These are phyloP conservation scores for Cylindricascospora bacillispora DNA, from an alignment of 1,139 yeast genomes.

Conservation along the genomic window DNA sequence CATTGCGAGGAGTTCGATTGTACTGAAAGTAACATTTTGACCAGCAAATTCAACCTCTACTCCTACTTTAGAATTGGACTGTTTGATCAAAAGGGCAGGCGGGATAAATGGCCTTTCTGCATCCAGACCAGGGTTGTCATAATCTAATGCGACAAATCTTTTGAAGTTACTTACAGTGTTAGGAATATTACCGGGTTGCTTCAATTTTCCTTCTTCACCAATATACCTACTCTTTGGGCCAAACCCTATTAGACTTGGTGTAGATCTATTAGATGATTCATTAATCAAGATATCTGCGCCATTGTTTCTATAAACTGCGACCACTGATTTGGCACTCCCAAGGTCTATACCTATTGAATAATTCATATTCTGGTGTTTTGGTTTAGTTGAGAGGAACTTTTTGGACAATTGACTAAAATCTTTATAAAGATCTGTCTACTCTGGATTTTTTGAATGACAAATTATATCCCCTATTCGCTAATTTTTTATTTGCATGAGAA, in stretches of 20 bases:
- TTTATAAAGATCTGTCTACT: neutral
- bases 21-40: conserved; percentile 64
- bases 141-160: conserved; percentile 50
- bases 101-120: conserved; percentile 63
- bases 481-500: no score
- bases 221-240: conserved; percentile 80
- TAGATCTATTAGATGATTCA: conserved; percentile 94
- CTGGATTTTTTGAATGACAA: neutral
- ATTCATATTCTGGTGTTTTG: conserved; percentile 36
- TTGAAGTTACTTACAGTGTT: conserved; percentile 92
- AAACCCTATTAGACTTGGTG: conserved; percentile 91
- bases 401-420: neutral
- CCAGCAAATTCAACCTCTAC: conserved; percentile 80
- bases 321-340: conserved; percentile 87
- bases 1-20: conserved; percentile 91
- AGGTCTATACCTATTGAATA: conserved; percentile 97
- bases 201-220: conserved; percentile 93
- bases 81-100: conserved; percentile 57
- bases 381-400: neutral
- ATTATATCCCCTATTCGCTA: neutral
- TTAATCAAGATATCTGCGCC: conserved; percentile 97
- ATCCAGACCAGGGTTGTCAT: conserved; percentile 65
- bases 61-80: conserved; percentile 62
- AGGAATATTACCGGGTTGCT: conserved; percentile 90
- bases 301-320: conserved; percentile 97